These are phyloP conservation scores for Phytophthora vignae DNA, from an alignment of 352 stramenopile species.

Conservation along the genomic window DNA sequence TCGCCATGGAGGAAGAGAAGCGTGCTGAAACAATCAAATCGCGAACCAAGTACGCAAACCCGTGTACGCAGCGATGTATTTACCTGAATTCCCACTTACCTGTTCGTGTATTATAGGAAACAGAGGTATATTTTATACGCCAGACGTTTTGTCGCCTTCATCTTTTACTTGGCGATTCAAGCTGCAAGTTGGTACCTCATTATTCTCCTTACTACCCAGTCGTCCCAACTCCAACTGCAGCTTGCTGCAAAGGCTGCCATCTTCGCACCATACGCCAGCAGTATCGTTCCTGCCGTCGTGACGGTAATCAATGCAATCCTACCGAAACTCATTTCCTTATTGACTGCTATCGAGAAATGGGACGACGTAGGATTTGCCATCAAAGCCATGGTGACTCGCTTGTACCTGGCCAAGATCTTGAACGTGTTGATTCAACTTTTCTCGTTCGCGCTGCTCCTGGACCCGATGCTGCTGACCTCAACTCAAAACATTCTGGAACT, in stretches of 20 bases:
- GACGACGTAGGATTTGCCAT: slow-evolving; percentile 82
- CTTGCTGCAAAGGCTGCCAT: slow-evolving; percentile 52
- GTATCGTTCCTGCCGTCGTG: slow-evolving; percentile 73
- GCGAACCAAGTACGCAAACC: slow-evolving; percentile 50
- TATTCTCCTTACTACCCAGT: slow-evolving; percentile 76
- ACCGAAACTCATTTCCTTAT: slow-evolving; percentile 64
- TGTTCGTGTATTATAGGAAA: slow-evolving; percentile 27
- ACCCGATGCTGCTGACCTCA: slow-evolving; percentile 69
- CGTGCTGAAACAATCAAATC: slow-evolving; percentile 54
- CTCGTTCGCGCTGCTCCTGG: slow-evolving; percentile 73
- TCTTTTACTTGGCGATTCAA: slow-evolving; percentile 76
- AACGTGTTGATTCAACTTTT: slow-evolving; percentile 86
- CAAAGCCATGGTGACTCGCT: slow-evolving; percentile 82
- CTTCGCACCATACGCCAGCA: slow-evolving; percentile 64
- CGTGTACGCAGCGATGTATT: background rate
- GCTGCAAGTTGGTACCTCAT: slow-evolving; percentile 76
- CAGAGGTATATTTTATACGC: slow-evolving; percentile 69
- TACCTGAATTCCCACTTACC: background rate
- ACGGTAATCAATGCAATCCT: slow-evolving; percentile 81
- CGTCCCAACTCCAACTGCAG: slow-evolving; percentile 57
- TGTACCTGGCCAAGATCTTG: slow-evolving; percentile 87
- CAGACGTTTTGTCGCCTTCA: slow-evolving; percentile 51
- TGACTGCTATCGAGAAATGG: slow-evolving; percentile 81
- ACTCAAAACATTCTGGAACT: slow-evolving; percentile 43
- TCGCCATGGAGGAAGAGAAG: slow-evolving; percentile 65